A percentile compares a stretch with the other conserved stretches of the same genome.
Conservation (phyloP, 192 early-diverging fungal species). For the Oehlia diaphana region DNA sequence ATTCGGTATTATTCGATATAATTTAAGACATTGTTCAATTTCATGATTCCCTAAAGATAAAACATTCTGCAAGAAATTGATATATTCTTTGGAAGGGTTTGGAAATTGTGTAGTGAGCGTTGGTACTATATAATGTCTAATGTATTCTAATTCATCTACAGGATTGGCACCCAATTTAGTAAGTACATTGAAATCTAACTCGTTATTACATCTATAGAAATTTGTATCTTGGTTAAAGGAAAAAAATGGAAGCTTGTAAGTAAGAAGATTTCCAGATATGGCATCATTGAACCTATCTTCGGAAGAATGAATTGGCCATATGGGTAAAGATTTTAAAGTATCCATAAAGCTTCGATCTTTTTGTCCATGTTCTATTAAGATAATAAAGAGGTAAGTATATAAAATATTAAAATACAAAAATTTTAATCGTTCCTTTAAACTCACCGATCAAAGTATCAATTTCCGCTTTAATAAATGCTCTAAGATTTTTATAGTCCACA, state of each 20-base stretch:
- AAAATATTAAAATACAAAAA: not conserved
- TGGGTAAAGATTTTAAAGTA: not conserved
- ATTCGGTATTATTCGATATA: not conserved
- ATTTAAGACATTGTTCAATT: not conserved
- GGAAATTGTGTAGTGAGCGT: not conserved
- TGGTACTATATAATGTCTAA: not conserved
- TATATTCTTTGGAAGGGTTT: not conserved
- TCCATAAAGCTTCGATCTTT: not conserved
- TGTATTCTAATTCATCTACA: not conserved
- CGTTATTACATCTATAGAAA: not conserved
- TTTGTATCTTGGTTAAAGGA: not conserved
- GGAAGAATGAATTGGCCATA: not conserved
- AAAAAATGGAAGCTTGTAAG: not conserved
- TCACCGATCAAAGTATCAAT: not conserved
- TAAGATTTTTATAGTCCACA: not conserved
- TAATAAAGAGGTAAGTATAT: not conserved
- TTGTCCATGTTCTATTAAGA: not conserved
- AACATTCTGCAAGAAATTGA: not conserved
- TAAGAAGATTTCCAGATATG: not conserved
- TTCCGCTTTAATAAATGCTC: not conserved
- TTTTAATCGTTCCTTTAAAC: not conserved
- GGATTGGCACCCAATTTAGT: not conserved
- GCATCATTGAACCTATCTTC: not conserved
- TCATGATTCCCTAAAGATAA: not conserved
- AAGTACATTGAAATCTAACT: not conserved